Base-by-base conservation (phyloP, 2,329 filamentous ascomycete species). In the Aspergillus caelatus region DNA sequence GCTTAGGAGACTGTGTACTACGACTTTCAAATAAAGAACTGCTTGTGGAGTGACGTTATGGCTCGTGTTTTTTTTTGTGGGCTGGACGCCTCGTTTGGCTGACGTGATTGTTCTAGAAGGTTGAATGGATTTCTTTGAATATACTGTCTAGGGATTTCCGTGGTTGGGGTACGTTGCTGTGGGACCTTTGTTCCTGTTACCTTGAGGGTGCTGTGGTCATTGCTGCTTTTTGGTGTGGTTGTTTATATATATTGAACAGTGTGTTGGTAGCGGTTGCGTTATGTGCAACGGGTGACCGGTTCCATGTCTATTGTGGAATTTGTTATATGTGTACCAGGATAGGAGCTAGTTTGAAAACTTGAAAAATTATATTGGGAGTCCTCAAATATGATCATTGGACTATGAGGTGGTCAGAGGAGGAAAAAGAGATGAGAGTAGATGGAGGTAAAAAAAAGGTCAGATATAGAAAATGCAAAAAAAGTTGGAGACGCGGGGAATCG, bases 401-500 rank as follows among this genome's bases (percentile, higher is more conserved):
- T 7, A 2, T 36, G 34, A 36, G 6, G 14, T 6, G 34, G 12
- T 50, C 1, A n/a, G 4, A 28, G 14, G 14, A 4, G 48, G 19
- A 19, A 39, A 39, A 36, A 55, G 11, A 54, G 11, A 21, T 19
- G 6, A 53, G 0, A 4, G 41, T 36, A 16, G 14, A 7, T 16
- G 14, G 5, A 36, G 6, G 34, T 0, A 36, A 6, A 1, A 4
- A 4, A 4, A 4, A 4, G 26, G 14, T 2, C 12, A 36, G 14
- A 16, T 0, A 36, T 0, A 3, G 34, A 14, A 36, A 36, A 36
- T 16, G 34, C 12, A 36, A 39, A 26, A 54, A 54, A 39, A 21
- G 9, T 39, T 55, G 52, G 52, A 55, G 52, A 55, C 36, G 52
- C 52, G 52, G 52, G 52, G 52, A 55, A 55, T 55, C 36, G 52